Evolutionary conservation across 345 rosid genomes (phyloP).

Genomic region (Gossypium mustelinum): DNA sequence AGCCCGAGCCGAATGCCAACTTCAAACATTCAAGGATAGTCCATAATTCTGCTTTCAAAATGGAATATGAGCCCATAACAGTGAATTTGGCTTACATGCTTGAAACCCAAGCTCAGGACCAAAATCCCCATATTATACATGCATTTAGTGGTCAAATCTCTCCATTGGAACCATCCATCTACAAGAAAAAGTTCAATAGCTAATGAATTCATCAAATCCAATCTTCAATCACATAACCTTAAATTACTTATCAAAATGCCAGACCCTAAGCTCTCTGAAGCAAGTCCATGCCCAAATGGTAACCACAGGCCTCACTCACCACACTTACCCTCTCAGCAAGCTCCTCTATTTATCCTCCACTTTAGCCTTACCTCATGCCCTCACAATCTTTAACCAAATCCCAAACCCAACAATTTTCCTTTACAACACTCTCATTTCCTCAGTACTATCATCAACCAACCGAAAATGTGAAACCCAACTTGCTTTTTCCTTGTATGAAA

Average conservation of each 20-base stretch:
- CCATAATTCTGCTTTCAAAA: neutral
- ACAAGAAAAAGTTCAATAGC: neutral
- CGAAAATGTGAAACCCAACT: constrained; percentile 22
- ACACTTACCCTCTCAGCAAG: constrained; percentile 59
- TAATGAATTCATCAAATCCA: constrained; percentile 47
- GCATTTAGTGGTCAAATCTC: no score
- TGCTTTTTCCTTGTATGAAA: constrained; percentile 45
- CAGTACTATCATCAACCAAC: constrained; percentile 20
- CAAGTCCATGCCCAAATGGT: constrained; percentile 52
- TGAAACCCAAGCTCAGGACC: neutral
- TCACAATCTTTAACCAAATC: constrained; percentile 47
- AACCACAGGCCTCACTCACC: constrained; percentile 44
- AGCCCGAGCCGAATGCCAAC: no score
- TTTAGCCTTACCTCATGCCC: constrained; percentile 35
- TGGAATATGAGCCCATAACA: neutral
- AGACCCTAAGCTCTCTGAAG: constrained; percentile 32
- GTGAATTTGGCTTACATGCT: neutral
- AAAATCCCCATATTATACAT: neutral
- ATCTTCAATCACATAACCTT: constrained; percentile 36
- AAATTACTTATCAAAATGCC: constrained; percentile 43
- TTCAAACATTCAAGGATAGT: no score
- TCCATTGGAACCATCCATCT: neutral
- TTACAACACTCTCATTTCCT: constrained; percentile 56
- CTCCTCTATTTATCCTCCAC: constrained; percentile 45
- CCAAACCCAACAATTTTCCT: constrained; percentile 50